phyloP scores from a whole-genome alignment of 768 basidiomycete genomes.

The Agaricus bisporus region DNA sequence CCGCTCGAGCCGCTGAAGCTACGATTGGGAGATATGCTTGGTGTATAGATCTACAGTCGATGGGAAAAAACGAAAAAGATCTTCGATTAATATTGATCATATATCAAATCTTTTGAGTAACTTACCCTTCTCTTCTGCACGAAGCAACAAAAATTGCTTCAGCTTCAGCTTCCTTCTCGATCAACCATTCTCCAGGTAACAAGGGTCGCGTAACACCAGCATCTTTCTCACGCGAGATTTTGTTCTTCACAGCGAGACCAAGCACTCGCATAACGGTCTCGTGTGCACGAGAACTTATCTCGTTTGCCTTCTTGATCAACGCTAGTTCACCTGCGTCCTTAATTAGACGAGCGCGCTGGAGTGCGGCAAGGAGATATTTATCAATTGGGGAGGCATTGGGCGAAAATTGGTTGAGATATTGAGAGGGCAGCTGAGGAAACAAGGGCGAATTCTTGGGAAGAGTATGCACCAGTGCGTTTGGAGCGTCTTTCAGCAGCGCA shows the following conservation, averaged over 20 bases:
- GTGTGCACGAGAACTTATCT: conserved; percentile 85
- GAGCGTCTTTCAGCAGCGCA: conserved; percentile 39
- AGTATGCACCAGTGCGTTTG: conserved; percentile 58
- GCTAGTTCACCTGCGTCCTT: conserved; percentile 74
- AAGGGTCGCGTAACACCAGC: conserved; percentile 43
- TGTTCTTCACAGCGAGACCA: conserved; percentile 61
- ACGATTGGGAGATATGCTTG: conserved; percentile 94
- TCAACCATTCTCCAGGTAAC: conserved; percentile 79
- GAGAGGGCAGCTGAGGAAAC: conserved; percentile 44
- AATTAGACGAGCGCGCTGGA: conserved; percentile 76
- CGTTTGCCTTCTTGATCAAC: conserved; percentile 72
- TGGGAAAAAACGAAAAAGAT: not conserved
- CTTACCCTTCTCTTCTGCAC: conserved; percentile 83
- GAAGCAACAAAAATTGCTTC: conserved; percentile 91
- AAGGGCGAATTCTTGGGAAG: conserved; percentile 47
- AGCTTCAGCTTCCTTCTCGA: conserved; percentile 89
- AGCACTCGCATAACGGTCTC: conserved; percentile 90
- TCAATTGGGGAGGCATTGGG: conserved; percentile 33
- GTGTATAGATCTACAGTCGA: conserved; percentile 53
- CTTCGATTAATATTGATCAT: conserved; percentile 1
- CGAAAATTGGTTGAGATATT: conserved; percentile 33
- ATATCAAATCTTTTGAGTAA: conserved; percentile 2
- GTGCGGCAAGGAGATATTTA: conserved; percentile 67
- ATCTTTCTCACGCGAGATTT: conserved; percentile 38
- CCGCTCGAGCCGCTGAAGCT: conserved; percentile 79